Evolutionary conservation across 257 asterid species (phyloP).

Genomic region (Nicotiana knightiana): DNA sequence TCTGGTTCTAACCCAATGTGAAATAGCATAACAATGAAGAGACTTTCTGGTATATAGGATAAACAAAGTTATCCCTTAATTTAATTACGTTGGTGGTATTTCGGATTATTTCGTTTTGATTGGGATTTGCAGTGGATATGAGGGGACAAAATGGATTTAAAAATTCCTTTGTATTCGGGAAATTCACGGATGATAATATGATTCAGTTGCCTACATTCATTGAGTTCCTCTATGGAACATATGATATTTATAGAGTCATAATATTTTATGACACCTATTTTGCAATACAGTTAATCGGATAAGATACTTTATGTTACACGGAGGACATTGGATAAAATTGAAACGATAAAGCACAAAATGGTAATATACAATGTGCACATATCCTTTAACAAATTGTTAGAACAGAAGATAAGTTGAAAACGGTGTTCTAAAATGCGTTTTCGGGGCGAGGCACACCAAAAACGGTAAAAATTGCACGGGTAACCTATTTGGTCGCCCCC

Average conservation of each 20-base stretch:
- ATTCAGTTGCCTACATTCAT: background rate
- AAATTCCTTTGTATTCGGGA: background rate
- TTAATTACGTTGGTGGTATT: background rate
- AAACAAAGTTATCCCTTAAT: background rate
- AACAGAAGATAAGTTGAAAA: background rate
- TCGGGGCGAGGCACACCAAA: no score
- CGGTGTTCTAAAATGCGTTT: no score
- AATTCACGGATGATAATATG: background rate
- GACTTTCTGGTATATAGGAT: slow-evolving; percentile 1
- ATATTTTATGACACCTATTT: background rate
- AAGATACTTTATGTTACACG: background rate
- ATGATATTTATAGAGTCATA: background rate
- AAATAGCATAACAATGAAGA: background rate
- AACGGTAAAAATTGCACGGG: no score
- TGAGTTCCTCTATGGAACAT: background rate
- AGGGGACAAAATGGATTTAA: background rate
- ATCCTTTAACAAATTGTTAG: background rate
- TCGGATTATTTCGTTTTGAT: background rate
- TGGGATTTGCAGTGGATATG: background rate
- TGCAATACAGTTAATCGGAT: background rate
- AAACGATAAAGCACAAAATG: background rate
- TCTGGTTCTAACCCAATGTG: background rate
- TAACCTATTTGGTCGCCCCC: no score
- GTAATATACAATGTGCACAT: background rate
- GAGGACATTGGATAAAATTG: background rate